phyloP scores from a whole-genome alignment of 495 filamentous ascomycete genomes.

The Cercophora samala region DNA sequence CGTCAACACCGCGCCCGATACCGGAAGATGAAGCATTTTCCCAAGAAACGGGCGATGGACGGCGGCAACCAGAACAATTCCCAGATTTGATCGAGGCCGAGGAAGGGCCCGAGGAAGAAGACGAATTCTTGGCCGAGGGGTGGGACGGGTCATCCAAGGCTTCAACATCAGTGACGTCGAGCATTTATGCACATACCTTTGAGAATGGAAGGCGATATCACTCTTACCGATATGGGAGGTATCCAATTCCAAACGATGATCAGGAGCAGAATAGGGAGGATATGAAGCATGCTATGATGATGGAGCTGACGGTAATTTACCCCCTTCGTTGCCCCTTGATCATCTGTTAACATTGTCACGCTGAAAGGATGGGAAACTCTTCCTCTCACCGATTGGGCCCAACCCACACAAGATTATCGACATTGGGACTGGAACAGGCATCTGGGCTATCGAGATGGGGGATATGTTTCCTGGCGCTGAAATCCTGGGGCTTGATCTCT shows the following conservation, averaged over 20 bases:
- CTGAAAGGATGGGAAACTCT: conserved; percentile 38
- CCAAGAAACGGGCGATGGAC: not conserved
- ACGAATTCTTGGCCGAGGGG: conserved; percentile 28
- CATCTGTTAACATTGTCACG: not conserved
- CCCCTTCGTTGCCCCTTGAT: too few relatives aligned
- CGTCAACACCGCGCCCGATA: not conserved
- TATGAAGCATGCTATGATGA: conserved; percentile 41
- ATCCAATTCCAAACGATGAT: conserved; percentile 56
- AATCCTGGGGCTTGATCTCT: conserved; percentile 36
- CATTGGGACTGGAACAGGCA: conserved; percentile 55
- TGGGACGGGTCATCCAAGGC: conserved; percentile 25
- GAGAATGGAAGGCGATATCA: conserved; percentile 60
- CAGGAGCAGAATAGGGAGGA: conserved; percentile 46
- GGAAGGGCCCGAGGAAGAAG: conserved; percentile 16
- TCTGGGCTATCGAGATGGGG: conserved; percentile 48
- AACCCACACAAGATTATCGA: conserved; percentile 46
- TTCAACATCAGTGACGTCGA: conserved; percentile 42
- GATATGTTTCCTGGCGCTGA: conserved; percentile 37
- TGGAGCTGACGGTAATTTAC: conserved; percentile 20
- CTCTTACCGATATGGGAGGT: conserved; percentile 51
- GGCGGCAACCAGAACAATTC: not conserved
- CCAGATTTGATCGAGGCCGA: conserved; percentile 18
- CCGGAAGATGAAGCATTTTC: conserved; percentile 5
- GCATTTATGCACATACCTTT: conserved; percentile 39
- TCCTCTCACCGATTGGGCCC: conserved; percentile 40